Conservation (phyloP, 2,329 filamentous ascomycete genomes). For the Emmonsia crescens region DNA sequence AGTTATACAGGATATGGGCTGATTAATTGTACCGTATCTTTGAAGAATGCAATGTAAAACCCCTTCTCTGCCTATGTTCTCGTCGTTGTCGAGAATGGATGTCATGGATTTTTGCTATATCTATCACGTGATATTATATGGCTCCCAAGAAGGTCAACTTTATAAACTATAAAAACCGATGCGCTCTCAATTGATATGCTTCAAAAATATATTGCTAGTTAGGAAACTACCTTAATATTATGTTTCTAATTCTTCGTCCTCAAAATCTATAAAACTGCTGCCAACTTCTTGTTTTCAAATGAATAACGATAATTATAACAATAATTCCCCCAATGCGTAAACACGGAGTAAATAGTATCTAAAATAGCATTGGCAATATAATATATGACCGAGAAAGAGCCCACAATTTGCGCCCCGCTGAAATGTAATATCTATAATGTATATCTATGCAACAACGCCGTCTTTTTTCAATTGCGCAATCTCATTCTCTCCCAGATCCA, state of each 20-base stretch:
- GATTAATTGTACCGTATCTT: background rate
- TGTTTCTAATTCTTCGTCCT: background rate
- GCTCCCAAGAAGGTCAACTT: no score
- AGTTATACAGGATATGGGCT: background rate
- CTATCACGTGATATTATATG: background rate
- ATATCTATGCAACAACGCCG: slow-evolving; percentile 51
- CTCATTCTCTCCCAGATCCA: slow-evolving; percentile 49
- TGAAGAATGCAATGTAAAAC: background rate
- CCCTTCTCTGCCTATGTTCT: background rate
- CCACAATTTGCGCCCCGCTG: background rate
- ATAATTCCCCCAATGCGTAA: background rate
- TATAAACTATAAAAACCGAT: no score
- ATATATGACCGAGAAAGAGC: background rate
- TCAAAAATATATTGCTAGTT: no score
- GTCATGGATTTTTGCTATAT: background rate
- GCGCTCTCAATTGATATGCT: no score
- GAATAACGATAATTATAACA: background rate
- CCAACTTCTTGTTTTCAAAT: background rate
- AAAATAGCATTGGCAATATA: background rate
- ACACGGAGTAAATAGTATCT: background rate
- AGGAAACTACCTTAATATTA: no score
- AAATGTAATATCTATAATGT: background rate
- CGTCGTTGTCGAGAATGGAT: background rate
- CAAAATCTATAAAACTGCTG: background rate
- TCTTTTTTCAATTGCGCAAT: slow-evolving; percentile 53